Percentiles rank a stretch among this genome's conserved stretches.
phyloP scores from a whole-genome alignment of 768 basidiomycete genomes.

The Mycena albidolilacea region DNA sequence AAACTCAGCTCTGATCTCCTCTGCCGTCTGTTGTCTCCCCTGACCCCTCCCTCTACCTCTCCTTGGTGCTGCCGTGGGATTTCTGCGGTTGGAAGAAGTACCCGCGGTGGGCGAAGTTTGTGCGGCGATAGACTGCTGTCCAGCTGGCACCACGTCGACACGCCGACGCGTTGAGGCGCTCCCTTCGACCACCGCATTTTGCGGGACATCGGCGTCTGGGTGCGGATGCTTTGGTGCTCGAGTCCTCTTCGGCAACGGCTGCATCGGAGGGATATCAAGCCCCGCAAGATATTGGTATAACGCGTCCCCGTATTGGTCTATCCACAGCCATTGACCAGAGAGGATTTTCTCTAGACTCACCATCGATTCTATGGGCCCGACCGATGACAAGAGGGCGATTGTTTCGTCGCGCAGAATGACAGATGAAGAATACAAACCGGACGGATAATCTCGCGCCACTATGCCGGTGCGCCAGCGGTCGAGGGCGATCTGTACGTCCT shows the following conservation, averaged over 20 bases:
- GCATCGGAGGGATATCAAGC: neutral
- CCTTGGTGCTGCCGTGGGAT: too few relatives aligned
- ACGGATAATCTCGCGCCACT: conserved; percentile 28
- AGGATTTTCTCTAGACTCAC: conserved; percentile 26
- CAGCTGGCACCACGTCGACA: too few relatives aligned
- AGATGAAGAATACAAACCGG: conserved; percentile 26
- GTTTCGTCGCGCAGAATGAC: conserved; percentile 35
- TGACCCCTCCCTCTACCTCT: too few relatives aligned
- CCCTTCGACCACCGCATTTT: too few relatives aligned
- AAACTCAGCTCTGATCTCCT: too few relatives aligned
- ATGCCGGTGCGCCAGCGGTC: conserved; percentile 37
- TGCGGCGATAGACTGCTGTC: too few relatives aligned
- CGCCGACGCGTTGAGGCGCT: too few relatives aligned
- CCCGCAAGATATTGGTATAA: neutral
- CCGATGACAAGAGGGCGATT: conserved; percentile 38
- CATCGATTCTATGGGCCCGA: conserved; percentile 34
- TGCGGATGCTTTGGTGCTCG: neutral
- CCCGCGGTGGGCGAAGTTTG: too few relatives aligned
- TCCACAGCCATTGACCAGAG: conserved; percentile 42
- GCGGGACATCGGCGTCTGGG: too few relatives aligned
- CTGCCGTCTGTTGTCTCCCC: too few relatives aligned
- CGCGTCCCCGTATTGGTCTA: conserved; percentile 29
- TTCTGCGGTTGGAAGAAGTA: too few relatives aligned
- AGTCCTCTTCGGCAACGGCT: conserved; percentile 4
- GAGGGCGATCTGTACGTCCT: conserved; percentile 18